Evolutionary conservation across 306 rosid species (phyloP).

Genomic region (Vachellia pachyceras): DNA sequence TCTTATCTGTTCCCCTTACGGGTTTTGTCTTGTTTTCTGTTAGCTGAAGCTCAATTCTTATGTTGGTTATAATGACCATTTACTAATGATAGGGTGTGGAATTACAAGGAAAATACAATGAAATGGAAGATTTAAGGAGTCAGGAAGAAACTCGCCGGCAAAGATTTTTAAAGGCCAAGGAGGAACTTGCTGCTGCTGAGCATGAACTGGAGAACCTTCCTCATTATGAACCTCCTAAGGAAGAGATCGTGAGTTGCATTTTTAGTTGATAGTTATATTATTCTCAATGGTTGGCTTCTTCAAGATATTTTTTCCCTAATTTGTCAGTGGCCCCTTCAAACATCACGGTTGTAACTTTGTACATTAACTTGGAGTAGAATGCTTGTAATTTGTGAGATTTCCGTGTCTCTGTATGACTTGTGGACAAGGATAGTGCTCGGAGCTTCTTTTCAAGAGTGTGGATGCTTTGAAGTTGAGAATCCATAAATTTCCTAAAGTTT

Average conservation of each 20-base stretch:
- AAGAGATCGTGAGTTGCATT: conserved; percentile 67
- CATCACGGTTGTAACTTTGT: background rate
- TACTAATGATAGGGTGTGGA: conserved; percentile 61
- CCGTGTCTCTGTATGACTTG: background rate
- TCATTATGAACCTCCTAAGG: conserved; percentile 56
- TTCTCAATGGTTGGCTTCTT: conserved; percentile 8
- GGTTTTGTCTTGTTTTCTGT: conserved; percentile 36
- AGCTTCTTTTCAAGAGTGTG: background rate
- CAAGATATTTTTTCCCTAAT: background rate
- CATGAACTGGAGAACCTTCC: conserved; percentile 64
- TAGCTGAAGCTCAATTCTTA: conserved; percentile 23
- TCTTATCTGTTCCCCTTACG: conserved; percentile 23
- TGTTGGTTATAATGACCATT: conserved; percentile 36
- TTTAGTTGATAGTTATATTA: conserved; percentile 1
- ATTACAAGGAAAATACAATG: conserved; percentile 63
- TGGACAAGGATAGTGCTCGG: background rate
- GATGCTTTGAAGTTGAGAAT: background rate
- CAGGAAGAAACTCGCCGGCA: conserved; percentile 74
- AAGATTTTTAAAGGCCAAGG: conserved; percentile 58
- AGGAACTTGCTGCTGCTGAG: conserved; percentile 74
- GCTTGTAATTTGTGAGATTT: background rate
- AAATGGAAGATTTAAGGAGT: conserved; percentile 75
- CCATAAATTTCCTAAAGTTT: background rate
- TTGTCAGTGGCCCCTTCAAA: background rate
- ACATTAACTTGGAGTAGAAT: background rate